These are phyloP conservation scores for Eragrostis nindensis DNA, from an alignment of 176 grass and related monocot genomes.

Conservation along the genomic window DNA sequence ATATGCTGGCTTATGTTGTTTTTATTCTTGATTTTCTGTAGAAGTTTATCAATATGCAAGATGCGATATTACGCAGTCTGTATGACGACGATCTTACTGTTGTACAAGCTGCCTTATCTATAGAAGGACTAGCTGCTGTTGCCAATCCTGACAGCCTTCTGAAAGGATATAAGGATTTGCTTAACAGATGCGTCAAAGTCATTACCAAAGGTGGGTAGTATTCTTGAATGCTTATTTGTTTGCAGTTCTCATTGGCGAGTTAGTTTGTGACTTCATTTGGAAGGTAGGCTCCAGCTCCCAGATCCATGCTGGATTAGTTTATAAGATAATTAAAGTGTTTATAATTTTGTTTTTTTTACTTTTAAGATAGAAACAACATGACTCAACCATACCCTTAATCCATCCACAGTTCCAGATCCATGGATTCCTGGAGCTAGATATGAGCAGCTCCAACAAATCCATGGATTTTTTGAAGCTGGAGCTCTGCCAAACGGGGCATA, in stretches of 20 bases:
- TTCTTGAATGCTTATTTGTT: conserved; percentile 35
- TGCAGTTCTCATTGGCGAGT: background rate
- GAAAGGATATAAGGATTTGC: conserved; percentile 62
- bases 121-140: conserved; percentile 73
- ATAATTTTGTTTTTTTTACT: too few relatives aligned
- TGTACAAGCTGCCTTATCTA: conserved; percentile 90
- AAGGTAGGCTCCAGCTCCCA: background rate
- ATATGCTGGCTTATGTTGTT: conserved; percentile 37
- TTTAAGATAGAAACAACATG: background rate
- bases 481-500: too few relatives aligned
- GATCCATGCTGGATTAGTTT: too few relatives aligned
- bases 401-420: background rate
- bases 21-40: conserved; percentile 36
- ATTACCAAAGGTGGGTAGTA: conserved; percentile 65
- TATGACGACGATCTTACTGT: conserved; percentile 88
- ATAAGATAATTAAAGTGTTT: too few relatives aligned
- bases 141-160: conserved; percentile 57
- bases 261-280: background rate
- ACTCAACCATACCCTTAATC: background rate
- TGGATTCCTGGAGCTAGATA: background rate
- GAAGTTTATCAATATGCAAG: conserved; percentile 75
- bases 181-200: conserved; percentile 69
- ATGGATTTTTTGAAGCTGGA: too few relatives aligned
- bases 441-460: too few relatives aligned
- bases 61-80: conserved; percentile 70